A percentile compares a stretch with the other conserved stretches of the same genome.
These are phyloP conservation scores for Metschnikowia cubensis DNA, from an alignment of 805 yeast species.

Conservation along the genomic window DNA sequence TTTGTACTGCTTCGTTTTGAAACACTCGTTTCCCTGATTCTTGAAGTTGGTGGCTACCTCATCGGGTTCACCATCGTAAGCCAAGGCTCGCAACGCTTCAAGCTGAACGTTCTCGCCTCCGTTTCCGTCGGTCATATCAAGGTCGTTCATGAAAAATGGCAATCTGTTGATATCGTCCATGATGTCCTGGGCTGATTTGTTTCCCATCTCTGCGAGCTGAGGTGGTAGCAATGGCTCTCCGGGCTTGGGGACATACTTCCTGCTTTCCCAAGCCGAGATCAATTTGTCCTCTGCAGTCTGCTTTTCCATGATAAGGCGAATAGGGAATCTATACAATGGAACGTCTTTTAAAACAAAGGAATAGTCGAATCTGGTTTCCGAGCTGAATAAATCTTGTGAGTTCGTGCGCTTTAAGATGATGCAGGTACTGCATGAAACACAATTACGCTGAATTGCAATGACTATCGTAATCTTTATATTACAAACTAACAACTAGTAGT, in stretches of 20 bases:
- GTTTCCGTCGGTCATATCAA: constrained; percentile 72
- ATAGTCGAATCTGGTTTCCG: neutral
- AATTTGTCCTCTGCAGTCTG: constrained; percentile 18
- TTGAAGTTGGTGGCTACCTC: constrained; percentile 89
- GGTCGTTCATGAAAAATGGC: constrained; percentile 91
- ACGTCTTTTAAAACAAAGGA: neutral
- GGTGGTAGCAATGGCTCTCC: constrained; percentile 80
- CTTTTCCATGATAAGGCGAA: neutral
- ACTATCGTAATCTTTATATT: neutral
- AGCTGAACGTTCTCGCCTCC: constrained; percentile 71
- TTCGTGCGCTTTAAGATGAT: neutral
- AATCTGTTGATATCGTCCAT: constrained; percentile 72
- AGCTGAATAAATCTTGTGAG: neutral
- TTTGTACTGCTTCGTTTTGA: constrained; percentile 62
- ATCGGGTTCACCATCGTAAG: constrained; percentile 92
- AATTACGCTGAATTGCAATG: neutral
- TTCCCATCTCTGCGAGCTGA: constrained; percentile 60
- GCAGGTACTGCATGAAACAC: neutral
- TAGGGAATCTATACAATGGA: neutral
- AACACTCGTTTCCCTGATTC: constrained; percentile 89
- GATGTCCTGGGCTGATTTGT: constrained; percentile 71
- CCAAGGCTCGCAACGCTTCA: constrained; percentile 87
- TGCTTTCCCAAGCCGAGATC: constrained; percentile 41
- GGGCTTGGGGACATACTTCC: constrained; percentile 38
- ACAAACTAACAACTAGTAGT: neutral